Percentiles rank a stretch among this genome's conserved stretches.
Evolutionary conservation across 2,329 filamentous ascomycete species (phyloP).

Genomic region (Fusarium aywerte): DNA sequence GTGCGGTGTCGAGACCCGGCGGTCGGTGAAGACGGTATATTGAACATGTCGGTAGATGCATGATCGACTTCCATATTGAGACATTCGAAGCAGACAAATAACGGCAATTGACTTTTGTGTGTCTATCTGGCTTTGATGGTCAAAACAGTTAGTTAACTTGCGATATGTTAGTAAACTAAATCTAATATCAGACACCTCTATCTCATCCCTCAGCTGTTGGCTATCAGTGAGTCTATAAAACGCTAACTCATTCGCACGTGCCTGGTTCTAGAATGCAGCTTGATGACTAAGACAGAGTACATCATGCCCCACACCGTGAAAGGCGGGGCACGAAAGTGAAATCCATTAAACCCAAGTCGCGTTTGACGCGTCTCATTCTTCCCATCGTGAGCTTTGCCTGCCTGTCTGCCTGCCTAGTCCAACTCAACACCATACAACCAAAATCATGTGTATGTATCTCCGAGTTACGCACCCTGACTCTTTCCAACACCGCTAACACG

Average conservation of each 20-base stretch:
- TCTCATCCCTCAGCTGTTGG: too few relatives aligned
- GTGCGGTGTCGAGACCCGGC: background rate
- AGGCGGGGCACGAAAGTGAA: conserved; percentile 36
- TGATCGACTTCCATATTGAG: background rate
- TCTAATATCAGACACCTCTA: background rate
- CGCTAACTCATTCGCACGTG: background rate
- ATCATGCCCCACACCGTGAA: conserved; percentile 12
- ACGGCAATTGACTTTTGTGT: background rate
- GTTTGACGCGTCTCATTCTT: conserved; percentile 49
- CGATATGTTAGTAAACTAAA: background rate
- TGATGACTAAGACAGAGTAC: conserved; percentile 38
- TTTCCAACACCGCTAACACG: conserved; percentile 13
- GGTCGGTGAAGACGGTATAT: background rate
- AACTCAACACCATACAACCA: conserved; percentile 34
- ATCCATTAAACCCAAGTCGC: conserved; percentile 49
- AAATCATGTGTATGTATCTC: conserved; percentile 51
- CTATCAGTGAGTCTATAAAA: too few relatives aligned
- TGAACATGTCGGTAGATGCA: conserved; percentile 11
- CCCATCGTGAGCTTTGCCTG: conserved; percentile 27
- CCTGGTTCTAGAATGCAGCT: background rate
- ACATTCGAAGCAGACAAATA: background rate
- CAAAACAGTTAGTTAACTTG: background rate
- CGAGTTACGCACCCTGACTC: background rate
- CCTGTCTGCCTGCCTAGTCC: conserved; percentile 12
- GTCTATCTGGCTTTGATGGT: background rate